Evolutionary conservation across 169 alveolate genomes (phyloP).

Genomic region (Babesia ovata): DNA sequence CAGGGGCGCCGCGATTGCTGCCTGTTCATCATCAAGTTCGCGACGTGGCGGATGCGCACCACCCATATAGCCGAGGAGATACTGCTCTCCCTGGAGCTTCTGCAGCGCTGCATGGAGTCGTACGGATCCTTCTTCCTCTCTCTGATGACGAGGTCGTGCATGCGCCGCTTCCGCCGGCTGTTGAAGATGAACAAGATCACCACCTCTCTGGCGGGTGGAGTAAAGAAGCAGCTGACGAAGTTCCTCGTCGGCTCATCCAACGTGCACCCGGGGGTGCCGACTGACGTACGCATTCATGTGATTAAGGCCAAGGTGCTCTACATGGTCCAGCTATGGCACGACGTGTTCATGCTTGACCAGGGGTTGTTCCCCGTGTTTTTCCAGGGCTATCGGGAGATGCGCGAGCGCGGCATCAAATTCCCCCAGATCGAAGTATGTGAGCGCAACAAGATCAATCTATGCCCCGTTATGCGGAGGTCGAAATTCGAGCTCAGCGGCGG

Average conservation of each 20-base stretch:
- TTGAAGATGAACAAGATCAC: slow-evolving; percentile 69
- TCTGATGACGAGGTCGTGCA: slow-evolving; percentile 72
- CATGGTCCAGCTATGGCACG: slow-evolving; percentile 77
- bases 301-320: slow-evolving; percentile 73
- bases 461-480: not conserved
- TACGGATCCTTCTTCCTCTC: slow-evolving; percentile 72
- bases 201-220: slow-evolving; percentile 71
- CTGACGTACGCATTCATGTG: slow-evolving; percentile 78
- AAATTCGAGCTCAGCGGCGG: slow-evolving; percentile 3
- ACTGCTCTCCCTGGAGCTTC: slow-evolving; percentile 73
- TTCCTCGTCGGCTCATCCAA: slow-evolving; percentile 66
- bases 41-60: slow-evolving; percentile 71
- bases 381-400: slow-evolving; percentile 71
- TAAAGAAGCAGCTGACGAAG: slow-evolving; percentile 75
- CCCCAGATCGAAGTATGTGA: slow-evolving; percentile 40
- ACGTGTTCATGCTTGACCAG: slow-evolving; percentile 72
- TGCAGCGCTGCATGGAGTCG: slow-evolving; percentile 67
- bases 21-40: slow-evolving; percentile 64
- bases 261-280: slow-evolving; percentile 81
- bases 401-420: slow-evolving; percentile 72
- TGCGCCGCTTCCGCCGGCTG: slow-evolving; percentile 69
- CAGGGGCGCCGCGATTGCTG: slow-evolving; percentile 60
- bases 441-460: slow-evolving; percentile 11
- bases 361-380: slow-evolving; percentile 67
- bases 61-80: slow-evolving; percentile 78